phyloP scores from a whole-genome alignment of 768 basidiomycete species.

The Mycena rebaudengoi region DNA sequence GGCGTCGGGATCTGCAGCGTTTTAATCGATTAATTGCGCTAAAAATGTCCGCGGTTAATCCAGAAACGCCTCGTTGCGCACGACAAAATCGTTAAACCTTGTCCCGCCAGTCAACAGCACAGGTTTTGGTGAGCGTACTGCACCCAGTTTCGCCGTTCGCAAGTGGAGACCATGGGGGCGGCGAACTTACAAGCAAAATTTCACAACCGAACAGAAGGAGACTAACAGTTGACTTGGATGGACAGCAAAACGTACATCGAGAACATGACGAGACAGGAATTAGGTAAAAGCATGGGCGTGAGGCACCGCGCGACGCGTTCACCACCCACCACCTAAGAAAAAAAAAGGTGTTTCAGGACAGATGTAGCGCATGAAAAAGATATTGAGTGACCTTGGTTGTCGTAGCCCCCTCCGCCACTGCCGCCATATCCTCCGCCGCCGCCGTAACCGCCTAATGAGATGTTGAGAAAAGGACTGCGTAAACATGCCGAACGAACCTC shows the following conservation, averaged over 20 bases:
- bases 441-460: neutral
- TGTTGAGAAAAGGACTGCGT: neutral
- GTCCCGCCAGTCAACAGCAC: neutral
- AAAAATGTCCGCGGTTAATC: neutral
- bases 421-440: conserved; percentile 42
- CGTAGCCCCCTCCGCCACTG: conserved; percentile 27
- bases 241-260: too few relatives aligned
- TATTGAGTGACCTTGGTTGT: neutral
- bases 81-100: neutral
- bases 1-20: neutral
- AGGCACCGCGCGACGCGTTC: neutral
- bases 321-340: neutral
- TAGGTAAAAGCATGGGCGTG: neutral
- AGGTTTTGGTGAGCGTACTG: too few relatives aligned
- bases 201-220: neutral
- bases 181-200: too few relatives aligned
- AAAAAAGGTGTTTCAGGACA: neutral
- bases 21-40: conserved; percentile 6
- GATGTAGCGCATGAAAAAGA: neutral
- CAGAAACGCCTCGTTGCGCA: too few relatives aligned
- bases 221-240: too few relatives aligned
- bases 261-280: too few relatives aligned
- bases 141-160: too few relatives aligned
- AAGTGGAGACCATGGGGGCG: too few relatives aligned
- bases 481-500: conserved; percentile 44